A percentile compares a stretch with the other conserved stretches of the same genome.
phyloP scores from a whole-genome alignment of 2,329 filamentous ascomycete species.

The Dothidotthia symphoricarpi region DNA sequence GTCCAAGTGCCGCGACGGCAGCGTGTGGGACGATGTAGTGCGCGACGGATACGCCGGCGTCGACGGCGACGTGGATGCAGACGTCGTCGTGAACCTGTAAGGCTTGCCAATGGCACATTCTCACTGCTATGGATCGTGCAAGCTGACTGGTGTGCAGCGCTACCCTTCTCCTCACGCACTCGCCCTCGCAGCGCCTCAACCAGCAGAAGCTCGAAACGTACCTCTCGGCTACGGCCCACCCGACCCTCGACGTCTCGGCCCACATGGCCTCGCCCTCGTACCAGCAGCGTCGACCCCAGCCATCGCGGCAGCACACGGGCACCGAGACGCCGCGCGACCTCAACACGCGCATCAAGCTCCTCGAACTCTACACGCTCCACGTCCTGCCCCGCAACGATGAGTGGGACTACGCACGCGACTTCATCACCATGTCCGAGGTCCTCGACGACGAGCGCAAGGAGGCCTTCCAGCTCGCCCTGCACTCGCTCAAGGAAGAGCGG shows the following conservation, averaged over 20 bases:
- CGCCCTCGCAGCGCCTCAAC: conserved; percentile 76
- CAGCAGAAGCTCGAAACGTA: conserved; percentile 87
- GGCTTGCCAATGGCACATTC: conserved; percentile 28
- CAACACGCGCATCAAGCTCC: conserved; percentile 80
- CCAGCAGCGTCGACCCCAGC: conserved; percentile 31
- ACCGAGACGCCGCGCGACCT: conserved; percentile 82
- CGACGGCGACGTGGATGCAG: conserved; percentile 88
- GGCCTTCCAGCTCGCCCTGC: conserved; percentile 80
- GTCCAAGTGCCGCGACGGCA: conserved; percentile 80
- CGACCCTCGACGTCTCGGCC: conserved; percentile 68
- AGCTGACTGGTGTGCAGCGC: conserved; percentile 59
- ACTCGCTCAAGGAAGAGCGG: conserved; percentile 81
- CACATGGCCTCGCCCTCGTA: conserved; percentile 55
- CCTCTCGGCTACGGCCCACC: conserved; percentile 72
- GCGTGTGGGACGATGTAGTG: conserved; percentile 93
- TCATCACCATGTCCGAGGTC: conserved; percentile 81
- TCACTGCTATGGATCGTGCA: too few species aligned
- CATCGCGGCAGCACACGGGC: conserved; percentile 52
- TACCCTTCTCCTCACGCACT: conserved; percentile 87
- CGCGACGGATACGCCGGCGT: conserved; percentile 81
- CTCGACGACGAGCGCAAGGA: conserved; percentile 90
- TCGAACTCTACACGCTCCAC: conserved; percentile 93
- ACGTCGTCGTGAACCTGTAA: conserved; percentile 87
- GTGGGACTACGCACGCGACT: conserved; percentile 93
- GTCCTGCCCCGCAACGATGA: conserved; percentile 90